Evolutionary conservation across 2,329 filamentous ascomycete species (phyloP).

Genomic region (Blumeria graminis): DNA sequence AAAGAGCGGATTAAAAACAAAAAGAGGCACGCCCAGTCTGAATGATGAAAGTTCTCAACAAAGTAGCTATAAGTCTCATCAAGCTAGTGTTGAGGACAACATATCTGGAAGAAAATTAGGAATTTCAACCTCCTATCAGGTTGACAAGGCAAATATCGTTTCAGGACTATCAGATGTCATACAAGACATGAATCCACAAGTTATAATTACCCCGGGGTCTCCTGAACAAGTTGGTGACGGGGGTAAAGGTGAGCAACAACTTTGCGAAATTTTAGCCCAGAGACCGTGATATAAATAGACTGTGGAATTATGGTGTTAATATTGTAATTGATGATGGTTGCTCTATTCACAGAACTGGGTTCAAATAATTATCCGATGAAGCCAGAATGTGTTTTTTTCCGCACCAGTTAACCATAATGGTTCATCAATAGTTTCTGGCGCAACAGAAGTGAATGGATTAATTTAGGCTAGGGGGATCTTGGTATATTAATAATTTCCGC

Average conservation of each 20-base stretch:
- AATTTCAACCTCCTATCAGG: background rate
- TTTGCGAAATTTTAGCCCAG: too few species aligned
- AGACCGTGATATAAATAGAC: too few species aligned
- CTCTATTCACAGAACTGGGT: too few species aligned
- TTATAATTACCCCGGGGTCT: conserved; percentile 1
- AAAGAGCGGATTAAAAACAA: conserved; percentile 20
- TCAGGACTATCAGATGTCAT: background rate
- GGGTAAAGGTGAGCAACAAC: background rate
- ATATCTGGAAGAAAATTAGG: background rate
- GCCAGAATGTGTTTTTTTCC: too few species aligned
- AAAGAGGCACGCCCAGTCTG: background rate
- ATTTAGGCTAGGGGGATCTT: too few species aligned
- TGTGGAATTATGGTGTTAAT: too few species aligned
- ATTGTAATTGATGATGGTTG: too few species aligned
- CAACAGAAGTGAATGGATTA: too few species aligned
- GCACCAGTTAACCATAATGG: too few species aligned
- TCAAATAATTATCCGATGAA: too few species aligned
- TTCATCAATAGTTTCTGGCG: too few species aligned
- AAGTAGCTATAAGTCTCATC: background rate
- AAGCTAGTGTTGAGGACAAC: background rate
- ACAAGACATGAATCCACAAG: background rate
- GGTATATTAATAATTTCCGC: too few species aligned
- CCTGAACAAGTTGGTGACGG: background rate
- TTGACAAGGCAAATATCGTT: background rate
- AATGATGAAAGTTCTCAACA: background rate